phyloP scores from a whole-genome alignment of 1,139 yeast genomes.

The Cylindricascospora bacillispora region DNA sequence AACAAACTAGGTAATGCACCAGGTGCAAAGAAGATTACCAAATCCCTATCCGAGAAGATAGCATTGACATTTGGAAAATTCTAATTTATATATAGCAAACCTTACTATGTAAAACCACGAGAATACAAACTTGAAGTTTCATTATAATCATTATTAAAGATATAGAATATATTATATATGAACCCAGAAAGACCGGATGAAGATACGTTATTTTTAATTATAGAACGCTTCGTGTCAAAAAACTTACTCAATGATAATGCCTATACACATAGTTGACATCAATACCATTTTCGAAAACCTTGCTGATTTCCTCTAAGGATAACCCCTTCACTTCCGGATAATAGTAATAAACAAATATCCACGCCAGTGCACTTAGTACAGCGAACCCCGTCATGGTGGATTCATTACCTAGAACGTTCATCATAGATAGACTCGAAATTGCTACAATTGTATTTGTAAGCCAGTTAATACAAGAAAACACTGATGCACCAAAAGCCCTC shows the following conservation, averaged over 20 bases:
- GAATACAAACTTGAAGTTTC: too few relatives aligned
- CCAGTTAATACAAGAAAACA: constrained; percentile 36
- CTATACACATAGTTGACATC: constrained; percentile 27
- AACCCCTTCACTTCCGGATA: constrained; percentile 40
- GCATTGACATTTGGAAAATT: constrained; percentile 48
- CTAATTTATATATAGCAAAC: too few relatives aligned
- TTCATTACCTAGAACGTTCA: constrained; percentile 23
- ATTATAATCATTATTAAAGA: too few relatives aligned
- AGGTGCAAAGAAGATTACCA: constrained; percentile 50
- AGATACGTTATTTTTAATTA: too few relatives aligned
- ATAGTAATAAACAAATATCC: constrained; percentile 31
- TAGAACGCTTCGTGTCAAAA: too few relatives aligned
- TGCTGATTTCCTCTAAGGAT: constrained; percentile 33
- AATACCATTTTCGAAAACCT: constrained; percentile 30
- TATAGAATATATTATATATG: too few relatives aligned
- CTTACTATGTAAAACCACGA: too few relatives aligned
- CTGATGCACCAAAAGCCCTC: constrained; percentile 33
- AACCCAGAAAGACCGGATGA: too few relatives aligned
- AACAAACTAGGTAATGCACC: constrained; percentile 39
- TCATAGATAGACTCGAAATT: constrained; percentile 29
- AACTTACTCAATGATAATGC: constrained; percentile 17
- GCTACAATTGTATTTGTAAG: constrained; percentile 31
- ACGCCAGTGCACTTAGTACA: constrained; percentile 27
- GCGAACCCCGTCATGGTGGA: constrained; percentile 32
- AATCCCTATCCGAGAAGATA: constrained; percentile 45